These are phyloP conservation scores for Przewalskia tangutica DNA, from an alignment of 257 asterid genomes.

Conservation along the genomic window DNA sequence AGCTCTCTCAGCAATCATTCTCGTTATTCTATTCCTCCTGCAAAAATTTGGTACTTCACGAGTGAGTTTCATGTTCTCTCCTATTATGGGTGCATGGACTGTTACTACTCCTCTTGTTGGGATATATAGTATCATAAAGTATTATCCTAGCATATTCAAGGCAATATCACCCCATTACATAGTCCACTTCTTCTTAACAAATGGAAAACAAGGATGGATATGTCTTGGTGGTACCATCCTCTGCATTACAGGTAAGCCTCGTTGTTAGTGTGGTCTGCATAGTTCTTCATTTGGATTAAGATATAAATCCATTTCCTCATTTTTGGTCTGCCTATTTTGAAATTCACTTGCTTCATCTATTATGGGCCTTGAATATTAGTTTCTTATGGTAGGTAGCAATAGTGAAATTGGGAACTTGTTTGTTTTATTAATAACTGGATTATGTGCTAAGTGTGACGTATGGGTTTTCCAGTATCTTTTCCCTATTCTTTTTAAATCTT, in stretches of 20 bases:
- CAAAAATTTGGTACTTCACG: conserved; percentile 39
- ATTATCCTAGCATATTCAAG: conserved; percentile 38
- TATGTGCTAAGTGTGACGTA: neutral
- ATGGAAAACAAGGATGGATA: conserved; percentile 37
- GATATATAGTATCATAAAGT: conserved; percentile 41
- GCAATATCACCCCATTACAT: conserved; percentile 57
- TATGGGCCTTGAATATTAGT: neutral
- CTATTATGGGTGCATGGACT: conserved; percentile 61
- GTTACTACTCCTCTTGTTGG: conserved; percentile 42
- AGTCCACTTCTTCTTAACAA: conserved; percentile 28
- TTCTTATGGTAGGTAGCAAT: neutral
- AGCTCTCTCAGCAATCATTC: conserved; percentile 28
- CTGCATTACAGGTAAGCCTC: conserved; percentile 41
- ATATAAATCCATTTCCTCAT: neutral
- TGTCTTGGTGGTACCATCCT: conserved; percentile 63
- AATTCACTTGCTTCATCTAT: neutral
- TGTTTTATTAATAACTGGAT: neutral
- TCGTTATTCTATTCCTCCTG: conserved; percentile 30
- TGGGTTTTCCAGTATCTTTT: neutral
- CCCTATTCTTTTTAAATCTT: neutral
- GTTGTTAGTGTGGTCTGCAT: neutral
- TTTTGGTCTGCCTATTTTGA: neutral
- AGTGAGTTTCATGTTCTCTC: conserved; percentile 58
- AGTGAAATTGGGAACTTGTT: neutral
- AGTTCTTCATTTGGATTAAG: neutral